Percentiles rank a stretch among this genome's conserved stretches.
Conservation (phyloP, 1,284 basidiomycete species). For the Phellopilus nigrolimitatus region DNA sequence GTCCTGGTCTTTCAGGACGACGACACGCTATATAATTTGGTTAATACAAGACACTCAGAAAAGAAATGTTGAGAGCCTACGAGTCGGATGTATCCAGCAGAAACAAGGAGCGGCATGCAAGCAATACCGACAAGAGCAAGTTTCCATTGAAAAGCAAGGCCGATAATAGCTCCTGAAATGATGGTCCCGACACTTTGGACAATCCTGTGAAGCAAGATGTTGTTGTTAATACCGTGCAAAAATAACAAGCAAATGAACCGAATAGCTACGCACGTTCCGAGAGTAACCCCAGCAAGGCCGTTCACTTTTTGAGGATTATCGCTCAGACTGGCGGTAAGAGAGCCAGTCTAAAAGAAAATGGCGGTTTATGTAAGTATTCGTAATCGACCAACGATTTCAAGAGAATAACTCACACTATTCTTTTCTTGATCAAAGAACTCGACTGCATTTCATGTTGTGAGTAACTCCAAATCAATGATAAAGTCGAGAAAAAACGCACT, state of each 20-base stretch:
- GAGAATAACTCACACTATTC: constrained; percentile 54
- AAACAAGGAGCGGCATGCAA: constrained; percentile 82
- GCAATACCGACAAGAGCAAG: constrained; percentile 73
- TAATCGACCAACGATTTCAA: too few relatives aligned
- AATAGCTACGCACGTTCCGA: too few relatives aligned
- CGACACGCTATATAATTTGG: constrained; percentile 48
- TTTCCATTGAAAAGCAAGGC: constrained; percentile 78
- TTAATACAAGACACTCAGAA: not conserved
- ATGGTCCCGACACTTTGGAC: constrained; percentile 77
- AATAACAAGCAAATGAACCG: too few relatives aligned
- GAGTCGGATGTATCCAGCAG: constrained; percentile 83
- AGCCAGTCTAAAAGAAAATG: constrained; percentile 54
- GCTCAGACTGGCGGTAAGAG: constrained; percentile 75
- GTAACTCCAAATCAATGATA: constrained; percentile 36
- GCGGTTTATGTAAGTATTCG: not conserved
- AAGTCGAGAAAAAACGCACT: constrained; percentile 40
- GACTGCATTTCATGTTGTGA: too few relatives aligned
- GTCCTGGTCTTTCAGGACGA: constrained; percentile 81
- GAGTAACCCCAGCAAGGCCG: constrained; percentile 85
- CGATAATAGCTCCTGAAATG: constrained; percentile 71
- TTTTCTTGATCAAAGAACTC: constrained; percentile 86
- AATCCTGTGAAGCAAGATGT: too few relatives aligned
- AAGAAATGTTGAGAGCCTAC: constrained; percentile 36
- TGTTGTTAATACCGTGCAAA: too few relatives aligned
- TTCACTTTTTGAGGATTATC: constrained; percentile 92